Conservation (phyloP, 306 rosid genomes). For the Cucurbita argyrosperma region DNA sequence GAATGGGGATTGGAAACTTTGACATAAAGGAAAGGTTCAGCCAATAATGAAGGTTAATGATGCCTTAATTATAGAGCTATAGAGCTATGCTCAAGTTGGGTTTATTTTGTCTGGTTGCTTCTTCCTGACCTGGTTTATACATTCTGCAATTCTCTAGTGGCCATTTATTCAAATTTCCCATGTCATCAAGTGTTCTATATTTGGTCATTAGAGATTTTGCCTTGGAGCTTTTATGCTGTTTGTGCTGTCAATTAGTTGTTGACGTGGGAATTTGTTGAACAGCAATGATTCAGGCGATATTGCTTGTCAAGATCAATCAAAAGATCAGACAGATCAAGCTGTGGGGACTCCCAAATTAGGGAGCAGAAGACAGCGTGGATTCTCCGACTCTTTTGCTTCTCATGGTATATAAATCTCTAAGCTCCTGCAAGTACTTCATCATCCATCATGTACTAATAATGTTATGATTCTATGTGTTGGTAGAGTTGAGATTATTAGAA, state of each 20-base stretch:
- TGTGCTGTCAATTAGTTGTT: slow-evolving; percentile 18
- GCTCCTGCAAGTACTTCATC: background rate
- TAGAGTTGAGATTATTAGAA: slow-evolving; percentile 32
- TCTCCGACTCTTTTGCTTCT: slow-evolving; percentile 46
- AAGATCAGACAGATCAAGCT: slow-evolving; percentile 18
- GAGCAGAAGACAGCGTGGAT: slow-evolving; percentile 31
- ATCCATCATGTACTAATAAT: background rate
- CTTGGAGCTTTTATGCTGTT: background rate
- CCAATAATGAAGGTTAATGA: background rate
- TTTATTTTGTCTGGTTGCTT: background rate
- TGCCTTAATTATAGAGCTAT: background rate
- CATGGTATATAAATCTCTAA: slow-evolving; percentile 20
- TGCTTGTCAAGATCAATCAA: slow-evolving; percentile 17
- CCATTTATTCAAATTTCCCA: background rate
- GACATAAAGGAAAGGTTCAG: background rate
- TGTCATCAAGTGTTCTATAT: background rate
- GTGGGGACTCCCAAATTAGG: slow-evolving; percentile 3
- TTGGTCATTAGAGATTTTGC: background rate
- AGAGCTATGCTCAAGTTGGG: background rate
- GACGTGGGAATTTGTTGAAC: slow-evolving; percentile 24
- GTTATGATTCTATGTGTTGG: background rate
- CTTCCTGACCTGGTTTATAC: background rate
- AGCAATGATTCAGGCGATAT: slow-evolving; percentile 31
- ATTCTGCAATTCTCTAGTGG: background rate
- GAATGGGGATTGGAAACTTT: background rate